These are phyloP conservation scores for Monilinia aucupariae DNA, from an alignment of 2,329 filamentous ascomycete species.

Conservation along the genomic window DNA sequence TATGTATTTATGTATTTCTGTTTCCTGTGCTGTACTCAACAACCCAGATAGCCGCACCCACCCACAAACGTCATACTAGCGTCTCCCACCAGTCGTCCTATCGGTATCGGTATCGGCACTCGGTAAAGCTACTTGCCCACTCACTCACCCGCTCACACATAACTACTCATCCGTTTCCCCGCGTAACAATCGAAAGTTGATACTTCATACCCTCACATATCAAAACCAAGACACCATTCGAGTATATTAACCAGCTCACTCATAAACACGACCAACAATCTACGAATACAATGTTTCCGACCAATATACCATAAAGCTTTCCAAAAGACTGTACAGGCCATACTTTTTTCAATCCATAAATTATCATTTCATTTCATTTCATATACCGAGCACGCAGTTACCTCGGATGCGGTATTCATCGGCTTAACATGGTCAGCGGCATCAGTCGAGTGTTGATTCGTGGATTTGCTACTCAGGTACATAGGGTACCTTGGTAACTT, in stretches of 20 bases:
- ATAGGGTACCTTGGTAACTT: not conserved
- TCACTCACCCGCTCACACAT: too few species aligned
- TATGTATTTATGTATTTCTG: not conserved
- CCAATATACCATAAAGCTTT: too few species aligned
- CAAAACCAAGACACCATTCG: too few species aligned
- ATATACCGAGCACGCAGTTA: too few species aligned
- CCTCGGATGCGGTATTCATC: conserved; percentile 1
- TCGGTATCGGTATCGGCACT: not conserved
- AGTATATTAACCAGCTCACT: too few species aligned
- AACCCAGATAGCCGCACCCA: not conserved
- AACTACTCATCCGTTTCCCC: too few species aligned
- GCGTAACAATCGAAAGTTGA: not conserved
- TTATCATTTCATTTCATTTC: too few species aligned
- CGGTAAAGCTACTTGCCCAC: not conserved
- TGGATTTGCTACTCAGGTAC: not conserved
- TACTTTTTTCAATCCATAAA: too few species aligned
- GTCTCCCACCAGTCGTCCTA: not conserved
- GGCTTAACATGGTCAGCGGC: conserved; percentile 7
- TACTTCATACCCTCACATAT: too few species aligned
- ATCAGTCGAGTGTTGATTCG: not conserved
- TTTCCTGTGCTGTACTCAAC: not conserved
- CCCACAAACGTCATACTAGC: conserved; percentile 15
- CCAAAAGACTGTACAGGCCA: too few species aligned
- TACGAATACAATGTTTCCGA: too few species aligned
- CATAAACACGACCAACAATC: too few species aligned